Percentiles rank a stretch among this genome's conserved stretches.
phyloP scores from a whole-genome alignment of 2,329 filamentous ascomycete genomes.

The Rhynchosporium secalis region DNA sequence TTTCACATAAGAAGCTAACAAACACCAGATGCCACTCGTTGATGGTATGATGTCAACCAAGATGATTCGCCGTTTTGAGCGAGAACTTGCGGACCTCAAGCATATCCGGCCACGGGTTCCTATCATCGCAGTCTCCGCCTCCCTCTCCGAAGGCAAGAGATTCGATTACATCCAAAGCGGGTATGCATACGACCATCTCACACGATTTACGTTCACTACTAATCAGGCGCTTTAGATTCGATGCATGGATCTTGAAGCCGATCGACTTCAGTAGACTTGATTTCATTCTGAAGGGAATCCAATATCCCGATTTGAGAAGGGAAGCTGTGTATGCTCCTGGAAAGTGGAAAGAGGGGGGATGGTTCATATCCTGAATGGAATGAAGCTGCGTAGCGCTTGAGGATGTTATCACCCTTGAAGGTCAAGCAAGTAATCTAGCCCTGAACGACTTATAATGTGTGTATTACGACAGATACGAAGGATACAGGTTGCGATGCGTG shows the following conservation, averaged over 20 bases:
- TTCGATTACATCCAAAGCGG: conserved; percentile 33
- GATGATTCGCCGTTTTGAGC: conserved; percentile 33
- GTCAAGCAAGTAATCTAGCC: not conserved
- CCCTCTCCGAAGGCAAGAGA: conserved; percentile 26
- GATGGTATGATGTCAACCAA: conserved; percentile 28
- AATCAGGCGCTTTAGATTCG: conserved; percentile 23
- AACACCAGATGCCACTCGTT: conserved; percentile 30
- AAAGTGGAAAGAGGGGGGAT: conserved; percentile 31
- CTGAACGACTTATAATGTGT: not conserved
- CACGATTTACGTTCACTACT: not conserved
- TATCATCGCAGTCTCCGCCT: conserved; percentile 33
- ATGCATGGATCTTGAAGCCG: conserved; percentile 34
- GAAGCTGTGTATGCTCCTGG: conserved; percentile 27
- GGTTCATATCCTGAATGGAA: conserved; percentile 28
- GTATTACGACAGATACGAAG: not conserved
- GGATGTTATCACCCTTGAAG: not conserved
- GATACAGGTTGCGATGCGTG: not conserved
- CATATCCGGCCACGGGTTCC: conserved; percentile 18
- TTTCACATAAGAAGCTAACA: not conserved
- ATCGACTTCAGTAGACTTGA: conserved; percentile 30
- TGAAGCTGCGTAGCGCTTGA: not conserved
- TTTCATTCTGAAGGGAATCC: conserved; percentile 28
- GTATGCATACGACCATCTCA: conserved; percentile 22
- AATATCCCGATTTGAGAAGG: conserved; percentile 16
- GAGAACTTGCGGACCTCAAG: conserved; percentile 12